These are phyloP conservation scores for Tylopilus plumbeoviolaceoides DNA, from an alignment of 768 basidiomycete species.

Conservation along the genomic window DNA sequence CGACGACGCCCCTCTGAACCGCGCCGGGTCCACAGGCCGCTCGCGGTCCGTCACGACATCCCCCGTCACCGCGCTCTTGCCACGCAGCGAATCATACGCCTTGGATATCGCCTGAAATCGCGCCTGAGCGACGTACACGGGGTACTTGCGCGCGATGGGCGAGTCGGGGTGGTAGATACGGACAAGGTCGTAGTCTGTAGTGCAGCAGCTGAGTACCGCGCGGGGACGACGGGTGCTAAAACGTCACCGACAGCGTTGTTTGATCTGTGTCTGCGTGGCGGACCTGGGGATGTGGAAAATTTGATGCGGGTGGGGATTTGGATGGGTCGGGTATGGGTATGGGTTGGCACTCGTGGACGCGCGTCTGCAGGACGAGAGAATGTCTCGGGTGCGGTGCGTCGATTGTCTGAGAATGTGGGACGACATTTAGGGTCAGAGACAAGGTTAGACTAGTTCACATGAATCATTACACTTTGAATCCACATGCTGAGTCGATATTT, in stretches of 20 bases:
- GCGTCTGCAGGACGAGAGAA: constrained; percentile 13
- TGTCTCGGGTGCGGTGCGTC: neutral
- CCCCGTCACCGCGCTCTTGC: constrained; percentile 34
- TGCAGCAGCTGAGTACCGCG: neutral
- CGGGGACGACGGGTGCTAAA: neutral
- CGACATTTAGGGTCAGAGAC: constrained; percentile 9
- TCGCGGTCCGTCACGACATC: constrained; percentile 15
- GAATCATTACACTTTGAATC: neutral
- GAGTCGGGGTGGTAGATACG: constrained; percentile 78
- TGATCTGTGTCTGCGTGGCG: constrained; percentile 51
- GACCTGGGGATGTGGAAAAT: constrained; percentile 56
- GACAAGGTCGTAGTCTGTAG: constrained; percentile 73
- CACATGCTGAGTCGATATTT: neutral
- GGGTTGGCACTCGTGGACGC: constrained; percentile 25
- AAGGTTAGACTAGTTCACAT: neutral
- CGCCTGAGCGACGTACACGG: constrained; percentile 51
- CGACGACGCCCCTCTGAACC: constrained; percentile 29
- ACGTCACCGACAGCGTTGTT: constrained; percentile 49
- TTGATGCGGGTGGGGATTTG: constrained; percentile 56
- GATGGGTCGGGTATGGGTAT: constrained; percentile 49
- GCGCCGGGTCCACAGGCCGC: constrained; percentile 35
- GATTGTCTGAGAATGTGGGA: constrained; percentile 3
- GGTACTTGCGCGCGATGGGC: constrained; percentile 35
- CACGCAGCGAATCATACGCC: constrained; percentile 64
- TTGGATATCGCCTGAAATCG: constrained; percentile 66